Conservation (phyloP, 495 filamentous ascomycete species). For the Lichina pygmaea region DNA sequence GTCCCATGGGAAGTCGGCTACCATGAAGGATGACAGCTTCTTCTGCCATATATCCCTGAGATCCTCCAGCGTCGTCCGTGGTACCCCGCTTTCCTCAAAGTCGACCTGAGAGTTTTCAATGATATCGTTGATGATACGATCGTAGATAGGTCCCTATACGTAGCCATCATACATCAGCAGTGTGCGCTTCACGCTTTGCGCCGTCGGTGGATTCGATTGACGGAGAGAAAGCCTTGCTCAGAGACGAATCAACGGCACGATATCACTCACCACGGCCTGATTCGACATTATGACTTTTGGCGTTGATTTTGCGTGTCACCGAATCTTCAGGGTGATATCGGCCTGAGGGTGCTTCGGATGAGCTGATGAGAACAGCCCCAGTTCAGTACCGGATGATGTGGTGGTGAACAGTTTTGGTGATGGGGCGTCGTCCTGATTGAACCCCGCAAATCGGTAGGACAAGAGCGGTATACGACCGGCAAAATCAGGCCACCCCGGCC, state of each 20-base stretch:
- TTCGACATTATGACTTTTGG: constrained; percentile 25
- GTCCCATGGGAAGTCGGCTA: constrained; percentile 91
- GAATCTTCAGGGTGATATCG: too few relatives aligned
- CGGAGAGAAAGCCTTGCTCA: not conserved
- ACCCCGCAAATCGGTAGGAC: too few relatives aligned
- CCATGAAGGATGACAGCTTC: constrained; percentile 53
- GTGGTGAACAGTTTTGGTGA: too few relatives aligned
- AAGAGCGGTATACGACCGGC: too few relatives aligned
- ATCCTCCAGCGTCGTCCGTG: constrained; percentile 57
- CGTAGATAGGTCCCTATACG: constrained; percentile 51
- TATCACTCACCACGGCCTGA: constrained; percentile 33
- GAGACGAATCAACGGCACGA: not conserved
- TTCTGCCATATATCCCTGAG: constrained; percentile 82
- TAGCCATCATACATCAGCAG: too few relatives aligned
- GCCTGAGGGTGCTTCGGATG: too few relatives aligned
- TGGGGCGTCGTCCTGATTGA: too few relatives aligned
- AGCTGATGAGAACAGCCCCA: too few relatives aligned
- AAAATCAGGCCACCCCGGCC: too few relatives aligned
- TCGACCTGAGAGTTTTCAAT: constrained; percentile 68
- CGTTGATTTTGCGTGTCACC: too few relatives aligned
- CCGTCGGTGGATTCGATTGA: not conserved
- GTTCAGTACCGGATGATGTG: too few relatives aligned
- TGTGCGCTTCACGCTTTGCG: too few relatives aligned
- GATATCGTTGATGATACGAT: constrained; percentile 76
- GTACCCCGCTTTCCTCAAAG: constrained; percentile 90